phyloP scores from a whole-genome alignment of 2,329 filamentous ascomycete species.

The Fusarium mexicanum region DNA sequence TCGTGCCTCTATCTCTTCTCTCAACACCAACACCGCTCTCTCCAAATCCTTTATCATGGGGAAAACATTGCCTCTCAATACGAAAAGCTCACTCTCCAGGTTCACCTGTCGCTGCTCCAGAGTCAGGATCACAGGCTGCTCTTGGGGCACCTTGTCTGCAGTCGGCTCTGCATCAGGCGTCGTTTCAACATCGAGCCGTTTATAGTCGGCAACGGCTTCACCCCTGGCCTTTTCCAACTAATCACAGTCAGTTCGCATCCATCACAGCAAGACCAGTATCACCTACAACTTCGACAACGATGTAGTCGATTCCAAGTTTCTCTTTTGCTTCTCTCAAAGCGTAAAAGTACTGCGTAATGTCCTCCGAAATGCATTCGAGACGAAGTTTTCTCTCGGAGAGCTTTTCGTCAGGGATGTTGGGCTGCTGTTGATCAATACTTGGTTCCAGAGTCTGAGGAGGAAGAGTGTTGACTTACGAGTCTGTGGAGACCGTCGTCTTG shows the following conservation, averaged over 20 bases:
- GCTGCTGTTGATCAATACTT: neutral
- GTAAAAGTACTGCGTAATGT: rapidly evolving
- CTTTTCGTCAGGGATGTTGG: neutral
- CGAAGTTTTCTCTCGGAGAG: neutral
- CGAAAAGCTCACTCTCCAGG: neutral
- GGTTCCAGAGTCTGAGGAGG: neutral
- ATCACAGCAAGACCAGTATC: neutral
- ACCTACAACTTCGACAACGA: too few species aligned
- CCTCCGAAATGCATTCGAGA: too few species aligned
- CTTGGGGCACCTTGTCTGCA: rapidly evolving
- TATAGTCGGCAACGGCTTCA: rapidly evolving
- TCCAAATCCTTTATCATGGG: too few species aligned
- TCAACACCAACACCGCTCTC: too few species aligned
- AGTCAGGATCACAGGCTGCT: neutral
- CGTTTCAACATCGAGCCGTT: rapidly evolving
- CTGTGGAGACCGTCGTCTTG: neutral
- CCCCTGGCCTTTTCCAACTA: neutral
- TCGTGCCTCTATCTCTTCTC: too few species aligned
- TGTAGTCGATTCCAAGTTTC: rapidly evolving
- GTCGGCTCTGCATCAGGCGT: neutral
- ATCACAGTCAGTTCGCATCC: neutral
- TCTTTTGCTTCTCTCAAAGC: too few species aligned
- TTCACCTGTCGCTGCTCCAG: neutral
- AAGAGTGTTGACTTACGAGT: neutral
- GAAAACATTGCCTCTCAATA: too few species aligned